These are phyloP conservation scores for Lachnellula subtilissima DNA, from an alignment of 2,329 filamentous ascomycete species.

Conservation along the genomic window DNA sequence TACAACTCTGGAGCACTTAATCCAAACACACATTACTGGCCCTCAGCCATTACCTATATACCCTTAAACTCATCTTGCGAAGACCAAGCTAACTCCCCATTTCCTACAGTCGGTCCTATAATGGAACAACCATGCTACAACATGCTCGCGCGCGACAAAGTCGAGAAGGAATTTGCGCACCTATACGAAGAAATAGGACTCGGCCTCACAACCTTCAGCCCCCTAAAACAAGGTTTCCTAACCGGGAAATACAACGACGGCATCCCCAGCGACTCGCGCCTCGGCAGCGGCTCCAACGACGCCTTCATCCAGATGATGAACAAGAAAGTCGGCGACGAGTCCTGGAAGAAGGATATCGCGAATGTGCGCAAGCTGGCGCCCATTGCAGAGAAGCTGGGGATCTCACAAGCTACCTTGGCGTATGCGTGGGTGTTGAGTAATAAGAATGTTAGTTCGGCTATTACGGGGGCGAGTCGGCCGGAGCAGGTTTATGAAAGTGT, in stretches of 20 bases:
- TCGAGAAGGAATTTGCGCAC: slow-evolving; percentile 58
- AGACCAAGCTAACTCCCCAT: too few relatives aligned
- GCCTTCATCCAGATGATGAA: slow-evolving; percentile 41
- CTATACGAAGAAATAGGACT: slow-evolving; percentile 56
- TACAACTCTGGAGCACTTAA: too few relatives aligned
- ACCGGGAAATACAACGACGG: slow-evolving; percentile 65
- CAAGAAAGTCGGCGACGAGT: slow-evolving; percentile 41
- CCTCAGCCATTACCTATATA: too few relatives aligned
- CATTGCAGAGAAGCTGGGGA: slow-evolving; percentile 60
- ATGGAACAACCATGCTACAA: slow-evolving; percentile 67
- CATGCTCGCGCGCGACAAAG: slow-evolving; percentile 54
- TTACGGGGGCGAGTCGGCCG: slow-evolving; percentile 53
- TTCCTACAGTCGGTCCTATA: slow-evolving; percentile 46
- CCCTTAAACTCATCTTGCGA: too few relatives aligned
- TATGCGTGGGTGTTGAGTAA: slow-evolving; percentile 61
- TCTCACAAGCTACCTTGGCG: slow-evolving; percentile 47
- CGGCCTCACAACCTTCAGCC: slow-evolving; percentile 60
- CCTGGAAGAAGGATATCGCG: slow-evolving; percentile 52
- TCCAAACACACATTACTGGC: too few relatives aligned
- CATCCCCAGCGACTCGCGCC: slow-evolving; percentile 54
- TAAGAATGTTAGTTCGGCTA: slow-evolving; percentile 55
- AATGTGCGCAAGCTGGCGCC: slow-evolving; percentile 56
- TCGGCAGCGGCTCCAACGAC: slow-evolving; percentile 48
- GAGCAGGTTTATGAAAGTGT: slow-evolving; percentile 59
- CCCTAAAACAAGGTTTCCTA: slow-evolving; percentile 55